Evolutionary conservation across 805 yeast species (phyloP), one percentile per base, ranked within the genome.

Genomic region (Hanseniaspora mollemarum): DNA sequence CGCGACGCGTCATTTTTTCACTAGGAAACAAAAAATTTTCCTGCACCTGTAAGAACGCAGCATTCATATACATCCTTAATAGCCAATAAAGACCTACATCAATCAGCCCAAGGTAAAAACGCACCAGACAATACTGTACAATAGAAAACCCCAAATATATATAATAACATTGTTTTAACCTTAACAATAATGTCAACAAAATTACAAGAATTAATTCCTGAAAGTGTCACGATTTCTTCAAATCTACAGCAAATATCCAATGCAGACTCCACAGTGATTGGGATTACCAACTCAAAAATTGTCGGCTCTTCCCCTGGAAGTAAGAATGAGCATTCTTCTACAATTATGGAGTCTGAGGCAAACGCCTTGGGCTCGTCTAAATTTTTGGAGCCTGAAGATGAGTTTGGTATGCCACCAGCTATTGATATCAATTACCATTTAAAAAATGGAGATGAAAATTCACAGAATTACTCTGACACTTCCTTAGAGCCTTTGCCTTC

Each of bases 371-470:
- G 12, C 12, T 37, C 41, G 8, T 37, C 41, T 12, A 37, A 37
- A 16, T 22, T 37, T 9, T 13, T 37, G 15, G 15, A 8, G 12
- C 39, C 44, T 15, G 50, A 46, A 18, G 51, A 48, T 24, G 51
- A 48, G 19, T 48, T 48, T 26, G 51, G 51, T 26, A 33, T 48
- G 51, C 51, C 51, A 25, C 43, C 51, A 10, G 29, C 24, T 3
- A 16, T 39, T 25, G 21, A n/a, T 18, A 35, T 35, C 8, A 35
- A 35, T 18, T 8, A 18, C 6, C 24, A 35, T 35, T 6, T 15
- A 37, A 3, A 37, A 15, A 37, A 7, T 13, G 26, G 26, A 25
- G 29, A 39, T 13, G 22, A 25, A 3, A 25, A 15, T 3, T 6
- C 7, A 15, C 26, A 10, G 8, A 35, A 35, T 35, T 16, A 18